phyloP scores from a whole-genome alignment of 2,329 filamentous ascomycete species.

The Sporothrix variecibatus region DNA sequence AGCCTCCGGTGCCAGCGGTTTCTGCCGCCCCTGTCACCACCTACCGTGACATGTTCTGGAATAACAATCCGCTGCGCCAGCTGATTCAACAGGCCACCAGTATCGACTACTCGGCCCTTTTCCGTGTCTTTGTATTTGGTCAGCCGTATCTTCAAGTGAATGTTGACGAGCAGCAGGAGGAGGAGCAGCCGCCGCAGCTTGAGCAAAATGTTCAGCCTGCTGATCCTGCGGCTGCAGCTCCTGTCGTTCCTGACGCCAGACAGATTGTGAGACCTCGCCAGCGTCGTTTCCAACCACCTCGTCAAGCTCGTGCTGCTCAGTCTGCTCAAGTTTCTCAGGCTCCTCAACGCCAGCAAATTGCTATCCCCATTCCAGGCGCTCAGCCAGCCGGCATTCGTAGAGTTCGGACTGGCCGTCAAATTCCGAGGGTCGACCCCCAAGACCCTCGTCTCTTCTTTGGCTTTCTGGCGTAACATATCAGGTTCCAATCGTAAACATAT shows the following conservation, averaged over 20 bases:
- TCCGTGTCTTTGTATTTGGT: background rate
- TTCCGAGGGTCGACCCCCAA: background rate
- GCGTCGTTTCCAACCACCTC: background rate
- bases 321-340: background rate
- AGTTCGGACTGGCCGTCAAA: background rate
- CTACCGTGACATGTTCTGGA: conserved; percentile 8
- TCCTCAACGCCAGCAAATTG: background rate
- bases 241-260: background rate
- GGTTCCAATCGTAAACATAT: background rate
- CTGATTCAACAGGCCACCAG: background rate
- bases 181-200: background rate
- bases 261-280: background rate
- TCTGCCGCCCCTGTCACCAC: background rate
- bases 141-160: background rate
- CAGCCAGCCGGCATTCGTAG: background rate
- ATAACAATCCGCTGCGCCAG: conserved; percentile 3
- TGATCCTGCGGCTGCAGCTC: background rate
- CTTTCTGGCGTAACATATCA: background rate
- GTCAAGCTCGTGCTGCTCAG: background rate
- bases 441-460: conserved; percentile 20
- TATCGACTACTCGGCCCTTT: too few relatives aligned
- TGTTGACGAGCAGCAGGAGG: background rate
- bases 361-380: too few relatives aligned
- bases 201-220: background rate
- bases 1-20: background rate